Evolutionary conservation across 306 rosid species (phyloP).

Genomic region (Fragaria ananassa): DNA sequence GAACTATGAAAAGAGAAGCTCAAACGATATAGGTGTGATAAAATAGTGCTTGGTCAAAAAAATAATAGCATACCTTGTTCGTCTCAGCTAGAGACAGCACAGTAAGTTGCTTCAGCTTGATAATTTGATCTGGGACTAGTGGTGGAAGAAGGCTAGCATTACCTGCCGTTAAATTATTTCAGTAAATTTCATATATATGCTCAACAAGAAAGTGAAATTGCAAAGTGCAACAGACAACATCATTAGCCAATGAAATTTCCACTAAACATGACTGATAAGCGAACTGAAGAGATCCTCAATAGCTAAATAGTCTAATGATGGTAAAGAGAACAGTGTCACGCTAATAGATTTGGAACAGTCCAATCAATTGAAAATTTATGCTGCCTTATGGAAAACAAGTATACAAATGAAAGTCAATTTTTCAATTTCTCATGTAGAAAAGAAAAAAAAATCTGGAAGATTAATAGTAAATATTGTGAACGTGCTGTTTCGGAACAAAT

Average conservation of each 20-base stretch:
- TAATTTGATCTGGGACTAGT: slow-evolving; percentile 17
- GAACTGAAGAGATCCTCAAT: neutral
- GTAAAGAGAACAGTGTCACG: neutral
- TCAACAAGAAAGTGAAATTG: neutral
- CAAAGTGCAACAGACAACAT: neutral
- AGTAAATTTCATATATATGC: neutral
- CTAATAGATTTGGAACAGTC: neutral
- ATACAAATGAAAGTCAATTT: neutral
- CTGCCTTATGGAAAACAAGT: neutral
- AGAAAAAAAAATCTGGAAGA: neutral
- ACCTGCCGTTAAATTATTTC: slow-evolving; percentile 8
- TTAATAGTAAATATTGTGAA: neutral
- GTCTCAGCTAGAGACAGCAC: slow-evolving; percentile 23
- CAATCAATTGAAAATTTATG: neutral
- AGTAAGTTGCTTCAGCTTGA: slow-evolving; percentile 26
- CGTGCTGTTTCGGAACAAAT: neutral
- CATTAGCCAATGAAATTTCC: neutral
- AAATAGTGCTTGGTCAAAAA: neutral
- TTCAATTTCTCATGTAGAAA: neutral
- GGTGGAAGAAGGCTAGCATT: slow-evolving; percentile 21
- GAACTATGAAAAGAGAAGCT: neutral
- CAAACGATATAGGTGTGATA: neutral
- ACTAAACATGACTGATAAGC: neutral
- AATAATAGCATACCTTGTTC: slow-evolving; percentile 11
- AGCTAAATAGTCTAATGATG: neutral